Evolutionary conservation across 345 rosid species (phyloP), one percentile per base, ranked within the genome.

Genomic region (Eucalyptus rudis): DNA sequence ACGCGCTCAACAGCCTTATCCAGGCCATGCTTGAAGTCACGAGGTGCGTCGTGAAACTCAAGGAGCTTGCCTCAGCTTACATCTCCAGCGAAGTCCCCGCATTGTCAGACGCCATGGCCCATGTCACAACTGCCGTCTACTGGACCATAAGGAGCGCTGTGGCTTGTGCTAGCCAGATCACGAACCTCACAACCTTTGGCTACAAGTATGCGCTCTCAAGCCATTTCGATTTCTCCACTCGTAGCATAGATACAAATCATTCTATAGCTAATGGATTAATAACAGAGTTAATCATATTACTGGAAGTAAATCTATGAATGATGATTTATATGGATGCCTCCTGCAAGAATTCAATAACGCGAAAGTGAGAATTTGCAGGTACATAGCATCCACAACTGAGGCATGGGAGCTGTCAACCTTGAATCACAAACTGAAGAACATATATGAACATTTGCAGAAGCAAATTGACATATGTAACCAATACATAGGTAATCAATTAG

Each of bases 331-430:
- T 86, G 50, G 56, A 86, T 86, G 56, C 51, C 50, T 49, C 40
- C 51, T n/a, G 31, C 36, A 20, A 5, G 58, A 47, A 24, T 17
- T 86, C 40, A 24, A 49, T 49, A 24, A 86, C 43, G 6, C 25
- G 2, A 2, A 86, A 47, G 76, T 66, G 59, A 44, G 24, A 33
- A 47, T 62, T 33, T 89, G 7, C 93, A 95, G 98, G 88, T 90
- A 93, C 91, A 84, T 89, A 80, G 86, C 90, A 90, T 93, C 96
- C 49, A 94, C 97, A 51, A 89, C 94, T 17, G 98, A 96, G 92
- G 91, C 94, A 33, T 96, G 98, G 98, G 99, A 97, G 90, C 92
- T 96, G 31, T 96, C 97, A 10, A 94, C 93, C 86, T 91, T 97
- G 89, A 95, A 94, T 62, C 96, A 96, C 93, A 97, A 97, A 90